phyloP scores from a whole-genome alignment of 257 asterid species.

The Euphrasia confusa region DNA sequence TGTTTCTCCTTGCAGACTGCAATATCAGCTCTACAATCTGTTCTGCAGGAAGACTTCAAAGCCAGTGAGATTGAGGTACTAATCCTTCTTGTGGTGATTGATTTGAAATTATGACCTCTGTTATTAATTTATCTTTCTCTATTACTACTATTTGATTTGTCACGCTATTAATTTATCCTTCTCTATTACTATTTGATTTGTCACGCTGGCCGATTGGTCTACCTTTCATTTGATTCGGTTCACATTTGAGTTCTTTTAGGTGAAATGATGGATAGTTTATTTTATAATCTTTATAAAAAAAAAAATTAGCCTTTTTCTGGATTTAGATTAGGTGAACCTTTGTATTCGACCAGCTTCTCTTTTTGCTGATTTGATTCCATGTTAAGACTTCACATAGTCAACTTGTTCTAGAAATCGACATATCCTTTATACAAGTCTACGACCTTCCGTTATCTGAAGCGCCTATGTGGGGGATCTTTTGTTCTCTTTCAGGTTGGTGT shows the following conservation, averaged over 20 bases:
- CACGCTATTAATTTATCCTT: neutral
- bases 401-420: no score
- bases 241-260: neutral
- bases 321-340: no score
- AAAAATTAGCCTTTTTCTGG: no score
- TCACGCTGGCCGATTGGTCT: no score
- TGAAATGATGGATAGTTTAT: neutral
- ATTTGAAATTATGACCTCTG: neutral
- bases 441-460: no score
- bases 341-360: no score
- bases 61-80: slow-evolving; percentile 97
- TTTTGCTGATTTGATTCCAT: neutral
- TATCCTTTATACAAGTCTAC: no score
- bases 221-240: no score
- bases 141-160: no score
- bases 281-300: neutral
- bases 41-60: slow-evolving; percentile 95
- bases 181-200: no score
- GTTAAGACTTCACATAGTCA: neutral
- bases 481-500: slow-evolving; percentile 69
- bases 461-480: neutral
- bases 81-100: slow-evolving; percentile 16
- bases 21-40: slow-evolving; percentile 92
- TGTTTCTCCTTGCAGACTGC: slow-evolving; percentile 55
- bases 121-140: neutral